These are phyloP conservation scores for Gossypium australe DNA, from an alignment of 345 rosid genomes.

Conservation along the genomic window DNA sequence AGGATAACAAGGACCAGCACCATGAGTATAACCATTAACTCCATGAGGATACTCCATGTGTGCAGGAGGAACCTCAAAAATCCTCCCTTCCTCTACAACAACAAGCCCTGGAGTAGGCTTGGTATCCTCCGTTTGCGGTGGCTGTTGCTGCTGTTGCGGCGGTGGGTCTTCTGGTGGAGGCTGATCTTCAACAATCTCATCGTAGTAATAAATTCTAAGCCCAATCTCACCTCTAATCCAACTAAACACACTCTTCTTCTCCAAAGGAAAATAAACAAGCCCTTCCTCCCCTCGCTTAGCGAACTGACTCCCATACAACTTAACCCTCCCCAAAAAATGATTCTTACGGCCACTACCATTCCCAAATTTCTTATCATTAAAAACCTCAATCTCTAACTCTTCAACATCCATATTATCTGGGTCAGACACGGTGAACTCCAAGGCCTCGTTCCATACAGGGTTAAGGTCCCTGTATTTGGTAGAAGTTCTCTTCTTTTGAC, in stretches of 20 bases:
- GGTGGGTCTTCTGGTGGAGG: conserved; percentile 27
- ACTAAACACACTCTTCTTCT: conserved; percentile 90
- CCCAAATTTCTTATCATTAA: conserved; percentile 68
- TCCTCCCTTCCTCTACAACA: conserved; percentile 55
- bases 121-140: conserved; percentile 15
- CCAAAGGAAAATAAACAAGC: conserved; percentile 63
- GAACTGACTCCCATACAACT: conserved; percentile 81
- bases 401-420: conserved; percentile 66
- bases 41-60: conserved; percentile 27
- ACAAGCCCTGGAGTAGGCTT: conserved; percentile 28
- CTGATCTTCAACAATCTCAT: conserved; percentile 50
- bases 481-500: conserved; percentile 62
- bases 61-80: conserved; percentile 36
- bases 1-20: conserved; percentile 5
- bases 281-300: conserved; percentile 69
- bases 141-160: conserved; percentile 29
- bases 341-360: conserved; percentile 79
- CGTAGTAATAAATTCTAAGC: conserved; percentile 66
- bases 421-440: conserved; percentile 77
- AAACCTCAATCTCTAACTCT: conserved; percentile 79
- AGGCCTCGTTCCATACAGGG: conserved; percentile 82
- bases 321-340: conserved; percentile 86
- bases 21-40: neutral
- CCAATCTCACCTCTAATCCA: conserved; percentile 94
- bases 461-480: conserved; percentile 76